A percentile compares a stretch with the other conserved stretches of the same genome.
These are phyloP conservation scores for Hanseniaspora mollemarum DNA, from an alignment of 805 yeast species.

Conservation along the genomic window DNA sequence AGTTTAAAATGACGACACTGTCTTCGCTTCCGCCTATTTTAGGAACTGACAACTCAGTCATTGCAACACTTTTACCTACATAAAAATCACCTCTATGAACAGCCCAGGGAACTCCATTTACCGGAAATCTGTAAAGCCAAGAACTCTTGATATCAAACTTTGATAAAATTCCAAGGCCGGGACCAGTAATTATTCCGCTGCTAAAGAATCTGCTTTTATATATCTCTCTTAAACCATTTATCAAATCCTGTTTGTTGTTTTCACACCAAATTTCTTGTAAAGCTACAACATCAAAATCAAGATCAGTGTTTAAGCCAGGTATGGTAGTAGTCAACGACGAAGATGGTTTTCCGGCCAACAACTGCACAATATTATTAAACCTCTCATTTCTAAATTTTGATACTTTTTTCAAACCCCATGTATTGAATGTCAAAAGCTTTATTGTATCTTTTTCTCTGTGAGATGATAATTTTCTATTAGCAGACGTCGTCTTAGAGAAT, in stretches of 20 bases:
- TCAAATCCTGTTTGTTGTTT: conserved; percentile 66
- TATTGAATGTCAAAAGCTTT: conserved; percentile 56
- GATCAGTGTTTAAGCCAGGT: conserved; percentile 17
- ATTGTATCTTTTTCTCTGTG: neutral
- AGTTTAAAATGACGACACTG: conserved; percentile 71
- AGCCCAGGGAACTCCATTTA: conserved; percentile 91
- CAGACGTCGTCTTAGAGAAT: neutral
- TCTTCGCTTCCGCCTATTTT: conserved; percentile 30
- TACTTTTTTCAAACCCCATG: conserved; percentile 83
- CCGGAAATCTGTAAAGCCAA: conserved; percentile 71
- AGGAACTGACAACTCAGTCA: conserved; percentile 52
- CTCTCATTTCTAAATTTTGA: conserved; percentile 60
- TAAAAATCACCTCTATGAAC: conserved; percentile 93
- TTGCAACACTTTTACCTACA: conserved; percentile 82
- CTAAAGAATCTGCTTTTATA: conserved; percentile 60
- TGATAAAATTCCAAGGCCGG: conserved; percentile 79
- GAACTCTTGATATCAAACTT: conserved; percentile 72
- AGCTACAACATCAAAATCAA: conserved; percentile 68
- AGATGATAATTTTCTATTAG: neutral
- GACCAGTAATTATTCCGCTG: conserved; percentile 83
- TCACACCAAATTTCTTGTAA: conserved; percentile 91
- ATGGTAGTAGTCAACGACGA: conserved; percentile 16
- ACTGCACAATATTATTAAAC: conserved; percentile 60
- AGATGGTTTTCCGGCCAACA: conserved; percentile 34
- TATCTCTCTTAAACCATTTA: conserved; percentile 32